Percentiles rank a stretch among this genome's conserved stretches.
These are phyloP conservation scores for Spinellus fusiger DNA, from an alignment of 192 early-diverging fungal species.

Conservation along the genomic window DNA sequence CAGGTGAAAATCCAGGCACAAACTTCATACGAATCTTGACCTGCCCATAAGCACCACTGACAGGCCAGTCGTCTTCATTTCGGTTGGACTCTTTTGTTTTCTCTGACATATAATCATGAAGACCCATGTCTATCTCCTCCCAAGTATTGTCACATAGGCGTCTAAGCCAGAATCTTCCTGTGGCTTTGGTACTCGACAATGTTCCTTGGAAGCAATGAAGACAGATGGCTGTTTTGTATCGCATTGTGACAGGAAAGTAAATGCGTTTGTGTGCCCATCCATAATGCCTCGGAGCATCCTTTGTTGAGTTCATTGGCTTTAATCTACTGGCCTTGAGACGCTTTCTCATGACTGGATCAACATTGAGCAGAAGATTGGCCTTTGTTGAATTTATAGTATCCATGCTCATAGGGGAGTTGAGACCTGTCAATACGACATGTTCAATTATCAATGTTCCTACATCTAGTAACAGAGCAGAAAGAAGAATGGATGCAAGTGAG, in stretches of 20 bases:
- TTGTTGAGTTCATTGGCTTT: background rate
- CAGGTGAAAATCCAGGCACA: conserved; percentile 23
- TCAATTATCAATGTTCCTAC: conserved; percentile 25
- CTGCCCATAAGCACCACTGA: conserved; percentile 4
- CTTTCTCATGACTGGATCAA: conserved; percentile 17
- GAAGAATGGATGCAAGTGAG: background rate
- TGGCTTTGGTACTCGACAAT: background rate
- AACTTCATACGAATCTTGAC: conserved; percentile 10
- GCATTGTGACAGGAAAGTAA: conserved; percentile 22
- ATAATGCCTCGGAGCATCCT: background rate
- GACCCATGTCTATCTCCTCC: conserved; percentile 10
- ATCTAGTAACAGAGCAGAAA: background rate
- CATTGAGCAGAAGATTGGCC: conserved; percentile 8
- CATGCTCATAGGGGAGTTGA: conserved; percentile 6
- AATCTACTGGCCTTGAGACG: conserved; percentile 8
- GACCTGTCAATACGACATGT: background rate
- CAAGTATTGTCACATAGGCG: conserved; percentile 10
- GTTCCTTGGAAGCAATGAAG: conserved; percentile 1
- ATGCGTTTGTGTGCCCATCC: conserved; percentile 14
- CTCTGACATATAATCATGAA: background rate
- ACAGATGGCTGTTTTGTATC: conserved; percentile 26
- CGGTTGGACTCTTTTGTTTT: conserved; percentile 17
- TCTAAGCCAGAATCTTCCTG: conserved; percentile 17
- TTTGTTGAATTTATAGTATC: background rate
- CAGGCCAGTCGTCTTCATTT: conserved; percentile 19